Evolutionary conservation across 805 yeast genomes (phyloP).

Genomic region (Cyberlindnera saturnus): DNA sequence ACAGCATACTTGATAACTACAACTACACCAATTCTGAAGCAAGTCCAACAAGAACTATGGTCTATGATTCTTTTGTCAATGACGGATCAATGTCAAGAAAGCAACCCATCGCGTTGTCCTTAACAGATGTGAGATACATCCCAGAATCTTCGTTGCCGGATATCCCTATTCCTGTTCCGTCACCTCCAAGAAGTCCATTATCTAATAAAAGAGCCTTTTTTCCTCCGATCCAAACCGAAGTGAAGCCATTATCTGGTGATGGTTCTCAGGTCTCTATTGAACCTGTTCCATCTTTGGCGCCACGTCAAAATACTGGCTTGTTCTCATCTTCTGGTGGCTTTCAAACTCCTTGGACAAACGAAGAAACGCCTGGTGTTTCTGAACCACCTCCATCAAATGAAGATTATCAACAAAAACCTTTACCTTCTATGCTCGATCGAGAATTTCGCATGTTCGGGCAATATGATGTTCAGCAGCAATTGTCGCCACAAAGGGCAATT

Average conservation of each 20-base stretch:
- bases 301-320: not conserved
- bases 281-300: slow-evolving; percentile 3
- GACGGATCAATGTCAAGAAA: not conserved
- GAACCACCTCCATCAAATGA: no score
- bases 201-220: slow-evolving; percentile 2
- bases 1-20: slow-evolving; percentile 19
- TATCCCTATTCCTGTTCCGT: slow-evolving; percentile 16
- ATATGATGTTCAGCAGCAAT: no score
- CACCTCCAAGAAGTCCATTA: slow-evolving; percentile 15
- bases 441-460: no score
- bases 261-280: not conserved
- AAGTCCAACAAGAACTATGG: slow-evolving; percentile 3
- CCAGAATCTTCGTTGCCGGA: slow-evolving; percentile 14
- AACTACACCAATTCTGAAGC: not conserved
- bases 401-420: no score
- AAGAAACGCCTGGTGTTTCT: no score
- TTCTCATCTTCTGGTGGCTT: no score
- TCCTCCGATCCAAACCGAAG: not conserved
- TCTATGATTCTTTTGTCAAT: not conserved
- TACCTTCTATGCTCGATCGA: no score
- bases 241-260: not conserved
- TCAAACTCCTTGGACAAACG: no score
- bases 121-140: slow-evolving; percentile 13
- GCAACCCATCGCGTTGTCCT: slow-evolving; percentile 3
- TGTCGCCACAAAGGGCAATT: no score